phyloP scores from a whole-genome alignment of 306 rosid genomes.

The peach (Prunus persica) region DNA sequence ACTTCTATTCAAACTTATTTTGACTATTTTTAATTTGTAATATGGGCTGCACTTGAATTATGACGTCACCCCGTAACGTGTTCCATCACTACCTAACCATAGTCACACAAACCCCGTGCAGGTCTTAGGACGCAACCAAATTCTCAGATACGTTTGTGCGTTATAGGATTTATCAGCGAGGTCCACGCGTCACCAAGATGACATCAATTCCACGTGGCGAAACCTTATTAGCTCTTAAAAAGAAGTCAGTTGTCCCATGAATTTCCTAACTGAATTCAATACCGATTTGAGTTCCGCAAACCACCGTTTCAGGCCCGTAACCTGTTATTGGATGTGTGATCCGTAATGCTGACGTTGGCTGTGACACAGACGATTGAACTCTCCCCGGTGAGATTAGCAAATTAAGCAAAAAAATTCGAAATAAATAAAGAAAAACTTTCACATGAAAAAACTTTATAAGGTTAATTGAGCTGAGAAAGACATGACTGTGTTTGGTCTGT shows the following conservation, averaged over 20 bases:
- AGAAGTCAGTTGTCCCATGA: background rate
- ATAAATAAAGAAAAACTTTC: no score
- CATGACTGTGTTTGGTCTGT: constrained; percentile 11
- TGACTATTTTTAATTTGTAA: no score
- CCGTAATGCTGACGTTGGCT: constrained; percentile 11
- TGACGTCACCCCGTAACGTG: background rate
- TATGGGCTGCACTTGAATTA: background rate
- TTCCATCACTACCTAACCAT: background rate
- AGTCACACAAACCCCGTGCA: constrained; percentile 10
- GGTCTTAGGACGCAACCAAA: background rate
- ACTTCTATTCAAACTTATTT: no score
- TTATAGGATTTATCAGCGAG: background rate
- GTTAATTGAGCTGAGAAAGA: background rate
- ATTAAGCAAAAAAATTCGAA: background rate
- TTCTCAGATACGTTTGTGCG: background rate
- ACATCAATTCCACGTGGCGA: constrained; percentile 26
- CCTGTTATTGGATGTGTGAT: background rate
- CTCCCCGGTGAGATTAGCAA: background rate
- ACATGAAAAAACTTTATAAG: background rate
- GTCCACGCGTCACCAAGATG: background rate
- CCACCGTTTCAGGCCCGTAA: constrained; percentile 8
- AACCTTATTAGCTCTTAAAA: background rate
- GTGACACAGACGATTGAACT: background rate
- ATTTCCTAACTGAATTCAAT: constrained; percentile 3
- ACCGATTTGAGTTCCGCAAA: constrained; percentile 14